Percentiles rank a stretch among this genome's conserved stretches.
Evolutionary conservation across 139 green algal genomes (phyloP).

Genomic region (Chlorella vulgaris): DNA sequence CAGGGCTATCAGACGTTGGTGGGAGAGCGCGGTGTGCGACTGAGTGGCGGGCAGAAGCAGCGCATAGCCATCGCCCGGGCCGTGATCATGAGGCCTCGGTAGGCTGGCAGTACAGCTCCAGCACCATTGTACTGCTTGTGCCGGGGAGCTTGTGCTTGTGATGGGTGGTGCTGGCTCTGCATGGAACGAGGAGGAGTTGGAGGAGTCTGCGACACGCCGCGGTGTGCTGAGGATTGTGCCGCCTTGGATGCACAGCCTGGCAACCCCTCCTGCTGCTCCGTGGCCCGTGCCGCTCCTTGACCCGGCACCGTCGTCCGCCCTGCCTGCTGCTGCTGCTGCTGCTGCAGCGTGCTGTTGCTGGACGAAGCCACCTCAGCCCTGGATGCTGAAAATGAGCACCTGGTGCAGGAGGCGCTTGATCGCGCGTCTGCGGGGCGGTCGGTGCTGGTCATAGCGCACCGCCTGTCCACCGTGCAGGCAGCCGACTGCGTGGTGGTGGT

Average conservation of each 20-base stretch:
- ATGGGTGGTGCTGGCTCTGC: not conserved
- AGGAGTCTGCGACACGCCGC: no score
- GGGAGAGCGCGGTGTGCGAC: conserved; percentile 52
- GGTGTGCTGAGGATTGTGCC: no score
- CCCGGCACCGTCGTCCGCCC: no score
- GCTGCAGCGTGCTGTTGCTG: conserved; percentile 69
- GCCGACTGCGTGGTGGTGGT: conserved; percentile 64
- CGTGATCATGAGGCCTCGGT: conserved; percentile 74
- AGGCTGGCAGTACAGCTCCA: no score
- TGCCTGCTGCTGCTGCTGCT: not conserved
- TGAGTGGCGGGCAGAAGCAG: conserved; percentile 81
- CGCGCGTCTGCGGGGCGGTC: conserved; percentile 66
- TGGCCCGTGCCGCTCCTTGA: no score
- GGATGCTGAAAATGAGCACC: conserved; percentile 68
- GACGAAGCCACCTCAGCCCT: conserved; percentile 90
- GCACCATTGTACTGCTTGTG: not conserved
- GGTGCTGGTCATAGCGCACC: conserved; percentile 86
- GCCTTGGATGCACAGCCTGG: not conserved
- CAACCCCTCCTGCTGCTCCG: no score
- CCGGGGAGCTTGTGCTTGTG: not conserved
- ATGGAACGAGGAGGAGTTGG: not conserved
- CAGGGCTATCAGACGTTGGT: conserved; percentile 68
- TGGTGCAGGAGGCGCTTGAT: conserved; percentile 67
- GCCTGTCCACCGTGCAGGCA: conserved; percentile 61
- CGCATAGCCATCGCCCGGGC: conserved; percentile 82